A percentile compares a stretch with the other conserved stretches of the same genome.
Conservation (phyloP, 2,329 filamentous ascomycete species). For the Xylariaceae sp. region DNA sequence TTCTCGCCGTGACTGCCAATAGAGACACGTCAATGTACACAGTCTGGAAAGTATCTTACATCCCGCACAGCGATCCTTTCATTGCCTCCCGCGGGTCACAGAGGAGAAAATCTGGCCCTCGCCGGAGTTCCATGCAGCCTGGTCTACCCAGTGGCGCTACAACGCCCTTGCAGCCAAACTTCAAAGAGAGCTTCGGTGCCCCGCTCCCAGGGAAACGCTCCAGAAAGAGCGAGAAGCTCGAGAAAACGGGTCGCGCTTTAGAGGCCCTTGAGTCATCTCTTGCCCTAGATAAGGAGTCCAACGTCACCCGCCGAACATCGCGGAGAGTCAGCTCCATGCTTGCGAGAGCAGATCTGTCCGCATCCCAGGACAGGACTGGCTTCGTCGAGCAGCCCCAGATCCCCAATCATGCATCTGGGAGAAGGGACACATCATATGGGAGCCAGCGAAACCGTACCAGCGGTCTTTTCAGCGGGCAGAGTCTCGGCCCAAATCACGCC, state of each 20-base stretch:
- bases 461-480: slow-evolving; percentile 38
- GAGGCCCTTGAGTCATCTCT: slow-evolving; percentile 65
- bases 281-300: slow-evolving; percentile 61
- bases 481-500: slow-evolving; percentile 35
- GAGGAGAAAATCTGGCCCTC: slow-evolving; percentile 44
- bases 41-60: slow-evolving; percentile 78
- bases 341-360: slow-evolving; percentile 79
- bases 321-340: slow-evolving; percentile 88
- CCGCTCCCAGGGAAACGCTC: slow-evolving; percentile 50
- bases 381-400: slow-evolving; percentile 64
- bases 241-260: slow-evolving; percentile 43
- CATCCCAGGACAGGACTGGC: slow-evolving; percentile 75
- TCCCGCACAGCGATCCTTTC: slow-evolving; percentile 61
- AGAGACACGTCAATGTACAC: slow-evolving; percentile 72
- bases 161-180: slow-evolving; percentile 67
- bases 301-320: slow-evolving; percentile 55
- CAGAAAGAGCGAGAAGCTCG: slow-evolving; percentile 48
- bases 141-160: slow-evolving; percentile 69
- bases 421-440: slow-evolving; percentile 72
- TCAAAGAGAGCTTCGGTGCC: slow-evolving; percentile 74
- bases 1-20: slow-evolving; percentile 79
- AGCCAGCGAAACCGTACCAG: slow-evolving; percentile 62
- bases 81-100: slow-evolving; percentile 43
- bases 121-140: slow-evolving; percentile 63
- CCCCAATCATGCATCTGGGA: slow-evolving; percentile 41